Evolutionary conservation across 2,329 filamentous ascomycete species (phyloP), one percentile per base, ranked within the genome.

Genomic region (Aureobasidium mangrovei): DNA sequence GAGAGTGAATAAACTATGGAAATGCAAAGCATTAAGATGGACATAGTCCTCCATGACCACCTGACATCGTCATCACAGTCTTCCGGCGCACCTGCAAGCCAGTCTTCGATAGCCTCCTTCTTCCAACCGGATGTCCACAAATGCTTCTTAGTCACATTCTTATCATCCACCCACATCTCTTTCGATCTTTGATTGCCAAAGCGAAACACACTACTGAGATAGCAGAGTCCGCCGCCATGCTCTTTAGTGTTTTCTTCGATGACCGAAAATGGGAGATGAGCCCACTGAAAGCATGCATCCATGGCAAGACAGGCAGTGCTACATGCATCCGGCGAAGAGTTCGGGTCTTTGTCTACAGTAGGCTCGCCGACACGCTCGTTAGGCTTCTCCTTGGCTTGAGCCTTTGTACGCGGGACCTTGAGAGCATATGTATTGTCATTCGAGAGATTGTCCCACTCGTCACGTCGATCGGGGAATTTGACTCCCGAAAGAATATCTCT

Each of bases 201-300:
- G 7, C 59, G 55, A 41, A 62, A 61, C 2, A 60, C 55, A 12
- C 52, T 46, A 42, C 59, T 64, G 27, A 63, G 33, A 44, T 60
- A 56, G 52, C 61, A 64, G 33, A 55, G 28, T 3, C 55, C 56
- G 8, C 57, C 54, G 4, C n/a, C 33, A 18, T 32, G 33, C 33
- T 40, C 26, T 6, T 53, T 53, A 7, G 7, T 41, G 3, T n/a
- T 18, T 9, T 32, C 42, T 4, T 45, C 51, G 7, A 55, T 10
- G n/a, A 33, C 39, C 1, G 54, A 26, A 28, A 59, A 60, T 0
- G 54, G 43, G 36, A 61, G 60, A 51, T 62, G 58, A 3, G 61
- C 54, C 54, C 61, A 64, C 31, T 56, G 45, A 31, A 56, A 53
- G 49, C 56, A 58, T 45, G 52, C 36, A 5, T 43, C 47, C 27